Evolutionary conservation across 768 basidiomycete genomes (phyloP), one percentile per base, ranked within the genome.

Genomic region (Boletus rubropictus): DNA sequence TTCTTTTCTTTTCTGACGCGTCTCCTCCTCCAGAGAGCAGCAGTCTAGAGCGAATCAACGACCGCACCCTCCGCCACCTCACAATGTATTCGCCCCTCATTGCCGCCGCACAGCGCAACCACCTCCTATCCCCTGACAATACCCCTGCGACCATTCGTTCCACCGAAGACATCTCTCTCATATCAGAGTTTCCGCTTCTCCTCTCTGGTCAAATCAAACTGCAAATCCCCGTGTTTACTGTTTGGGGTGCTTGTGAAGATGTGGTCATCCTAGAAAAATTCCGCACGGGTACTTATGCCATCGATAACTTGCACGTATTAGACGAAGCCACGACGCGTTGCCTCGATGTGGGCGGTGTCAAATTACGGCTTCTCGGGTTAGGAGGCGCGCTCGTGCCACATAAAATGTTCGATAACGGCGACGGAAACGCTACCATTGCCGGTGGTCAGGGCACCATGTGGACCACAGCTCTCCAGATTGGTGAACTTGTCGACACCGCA

Each of bases 361-460:
- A 91, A 68, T 78, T 99, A 48, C 81, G 96, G 32, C 76, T 99
- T 34, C 81, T 99, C n/a, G 96, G 95, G 33, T 76, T 99, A 22
- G 96, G 96, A 8, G 96, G 96, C 44, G 94, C 94, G 3, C 79
- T 97, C 34, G 92, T 96, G 6, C 81, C 84, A 34, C 93, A 97
- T 74, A 97, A 97, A 67, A 79, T 92, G 75, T 92, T 94, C 58
- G 88, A 91, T 69, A 92, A 92, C 53, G 89, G 95, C 0, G 90
- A 95, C 39, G 95, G 94, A 3, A 82, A 73, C 37, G 94, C 91
- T 10, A 97, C 95, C n/a, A 96, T 99, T 53, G 95, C 96, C 0
- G 96, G 96, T 29, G 96, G 93, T 2, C 87, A 91, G 60, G 96
- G 96, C 25, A 98, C 94, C 17, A 95, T 98, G 85, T 99, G 96